Evolutionary conservation across 352 stramenopile species (phyloP), one percentile per base, ranked within the genome.

Genomic region (Globisporangium nodosum): DNA sequence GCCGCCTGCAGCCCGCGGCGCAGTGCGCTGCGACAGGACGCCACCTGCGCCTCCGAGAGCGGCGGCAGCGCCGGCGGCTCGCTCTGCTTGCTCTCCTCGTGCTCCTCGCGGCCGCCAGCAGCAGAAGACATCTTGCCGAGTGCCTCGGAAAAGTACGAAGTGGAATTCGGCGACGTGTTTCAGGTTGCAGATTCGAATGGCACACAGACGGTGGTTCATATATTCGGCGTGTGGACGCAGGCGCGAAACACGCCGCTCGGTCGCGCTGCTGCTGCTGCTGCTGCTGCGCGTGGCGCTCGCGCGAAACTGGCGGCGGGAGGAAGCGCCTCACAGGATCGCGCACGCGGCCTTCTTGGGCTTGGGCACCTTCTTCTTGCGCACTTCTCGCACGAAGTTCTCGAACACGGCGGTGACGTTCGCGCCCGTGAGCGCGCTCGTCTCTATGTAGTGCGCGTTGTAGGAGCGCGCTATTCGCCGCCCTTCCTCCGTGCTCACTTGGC

Each of bases 391-490:
- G 74, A 96, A 91, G 53, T 76, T 88, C 66, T 96, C 85, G 62
- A 96, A 96, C 35, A 96, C 82, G 3, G 83, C 81, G 52, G 81
- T 90, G 37, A 96, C 85, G 64, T 93, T 92, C 46, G 71, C 82
- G 60, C 87, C 87, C 49, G 85, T 96, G 55, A 92, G 64, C 30
- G 87, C 87, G 66, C 82, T 94, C 51, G 85, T 92, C 60, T 96
- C 85, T 62, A 96, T 90, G 67, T 96, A 93, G 61, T 76, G 74
- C 56, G 85, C 85, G 56, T 92, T 93, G 69, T 92, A 96, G 51
- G 79, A 90, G 42, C 84, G 76, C 56, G 85, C 85, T 87, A 94
- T 88, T 61, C 81, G 78, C 52, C 81, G 73, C 6, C 85, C 85
- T 69, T 94, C 82, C 52, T 94, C 85, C 58, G 81, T 92, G 61